Evolutionary conservation across 805 yeast species (phyloP).

Genomic region (Ogataea corticis): DNA sequence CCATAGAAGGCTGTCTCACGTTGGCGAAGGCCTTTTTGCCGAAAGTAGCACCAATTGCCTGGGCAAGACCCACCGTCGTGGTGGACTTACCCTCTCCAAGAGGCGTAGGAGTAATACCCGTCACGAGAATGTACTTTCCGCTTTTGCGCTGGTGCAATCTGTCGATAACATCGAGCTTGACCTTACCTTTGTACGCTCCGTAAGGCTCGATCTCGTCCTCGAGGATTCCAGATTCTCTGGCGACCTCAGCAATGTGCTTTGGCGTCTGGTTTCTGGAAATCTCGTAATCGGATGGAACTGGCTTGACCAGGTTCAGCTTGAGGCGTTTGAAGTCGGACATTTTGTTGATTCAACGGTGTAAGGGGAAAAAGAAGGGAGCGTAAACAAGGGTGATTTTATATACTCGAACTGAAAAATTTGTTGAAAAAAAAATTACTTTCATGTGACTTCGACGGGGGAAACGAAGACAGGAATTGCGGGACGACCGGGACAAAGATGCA

Average conservation of each 20-base stretch:
- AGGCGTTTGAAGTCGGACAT: slow-evolving; percentile 40
- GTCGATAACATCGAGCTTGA: slow-evolving; percentile 65
- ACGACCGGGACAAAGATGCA: not conserved
- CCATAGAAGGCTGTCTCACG: slow-evolving; percentile 98
- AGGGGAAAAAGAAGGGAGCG: not conserved
- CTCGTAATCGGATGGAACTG: slow-evolving; percentile 90
- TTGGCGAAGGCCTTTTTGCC: slow-evolving; percentile 84
- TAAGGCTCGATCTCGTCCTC: slow-evolving; percentile 80
- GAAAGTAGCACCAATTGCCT: slow-evolving; percentile 91
- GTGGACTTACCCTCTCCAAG: slow-evolving; percentile 98
- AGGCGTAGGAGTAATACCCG: slow-evolving; percentile 98
- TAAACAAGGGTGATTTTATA: not conserved
- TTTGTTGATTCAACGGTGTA: not conserved
- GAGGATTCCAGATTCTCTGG: slow-evolving; percentile 78
- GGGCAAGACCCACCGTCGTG: slow-evolving; percentile 95
- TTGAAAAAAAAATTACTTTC: not conserved
- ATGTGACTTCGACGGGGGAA: not conserved
- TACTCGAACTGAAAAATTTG: not conserved
- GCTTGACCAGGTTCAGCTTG: slow-evolving; percentile 42
- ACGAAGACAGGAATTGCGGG: not conserved
- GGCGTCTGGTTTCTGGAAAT: slow-evolving; percentile 89
- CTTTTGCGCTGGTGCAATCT: slow-evolving; percentile 64
- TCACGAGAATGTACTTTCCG: slow-evolving; percentile 88
- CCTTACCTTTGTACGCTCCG: slow-evolving; percentile 90
- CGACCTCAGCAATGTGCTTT: slow-evolving; percentile 72